These are phyloP conservation scores for Ophiostoma triangulosporum DNA, from an alignment of 2,329 filamentous ascomycete genomes.

Conservation along the genomic window DNA sequence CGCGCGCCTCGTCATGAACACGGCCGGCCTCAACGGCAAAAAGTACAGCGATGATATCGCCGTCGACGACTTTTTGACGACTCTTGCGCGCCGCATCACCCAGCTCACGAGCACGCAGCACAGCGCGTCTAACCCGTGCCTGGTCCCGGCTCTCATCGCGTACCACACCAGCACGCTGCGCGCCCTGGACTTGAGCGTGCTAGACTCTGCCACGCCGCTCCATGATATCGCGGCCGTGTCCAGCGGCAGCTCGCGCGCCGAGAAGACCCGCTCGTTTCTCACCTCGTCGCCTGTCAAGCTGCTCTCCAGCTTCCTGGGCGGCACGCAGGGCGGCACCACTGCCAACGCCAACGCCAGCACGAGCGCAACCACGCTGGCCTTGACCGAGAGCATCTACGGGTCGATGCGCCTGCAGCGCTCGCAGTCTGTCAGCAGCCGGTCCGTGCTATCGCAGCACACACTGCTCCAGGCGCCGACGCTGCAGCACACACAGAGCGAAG, in stretches of 20 bases:
- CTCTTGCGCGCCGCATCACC: constrained; percentile 59
- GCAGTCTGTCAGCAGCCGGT: constrained; percentile 18
- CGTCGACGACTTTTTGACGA: constrained; percentile 58
- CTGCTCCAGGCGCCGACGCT: neutral
- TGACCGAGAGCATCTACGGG: constrained; percentile 19
- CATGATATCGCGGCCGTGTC: neutral
- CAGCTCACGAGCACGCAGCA: constrained; percentile 60
- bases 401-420: constrained; percentile 8
- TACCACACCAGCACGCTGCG: constrained; percentile 69
- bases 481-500: constrained; percentile 16
- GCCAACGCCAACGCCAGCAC: constrained; percentile 20
- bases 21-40: constrained; percentile 53
- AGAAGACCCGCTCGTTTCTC: constrained; percentile 56
- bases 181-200: constrained; percentile 42
- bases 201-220: neutral
- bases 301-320: constrained; percentile 61
- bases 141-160: constrained; percentile 57
- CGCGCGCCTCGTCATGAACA: constrained; percentile 30
- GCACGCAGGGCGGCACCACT: neutral
- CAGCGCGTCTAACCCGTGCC: constrained; percentile 47
- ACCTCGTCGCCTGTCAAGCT: constrained; percentile 83
- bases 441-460: constrained; percentile 1
- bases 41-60: constrained; percentile 63
- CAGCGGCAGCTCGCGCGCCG: constrained; percentile 37
- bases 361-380: no score